Conservation (phyloP, 371 early-diverging fungal genomes). For the Mortierella sp. region DNA sequence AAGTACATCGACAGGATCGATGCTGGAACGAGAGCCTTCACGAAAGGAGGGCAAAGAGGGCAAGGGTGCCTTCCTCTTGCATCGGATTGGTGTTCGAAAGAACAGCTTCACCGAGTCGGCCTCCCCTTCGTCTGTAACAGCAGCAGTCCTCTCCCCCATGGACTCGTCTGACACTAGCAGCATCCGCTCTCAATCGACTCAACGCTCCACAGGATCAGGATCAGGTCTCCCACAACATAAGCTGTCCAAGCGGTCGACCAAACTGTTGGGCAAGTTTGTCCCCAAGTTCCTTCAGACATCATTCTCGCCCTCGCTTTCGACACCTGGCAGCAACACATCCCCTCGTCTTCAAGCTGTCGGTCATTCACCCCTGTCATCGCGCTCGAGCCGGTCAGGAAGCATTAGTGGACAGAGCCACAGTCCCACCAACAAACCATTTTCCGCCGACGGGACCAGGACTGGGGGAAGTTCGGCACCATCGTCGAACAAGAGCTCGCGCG, state of each 20-base stretch:
- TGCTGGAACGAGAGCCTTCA: conserved; percentile 7
- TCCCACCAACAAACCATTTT: neutral
- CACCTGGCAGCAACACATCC: neutral
- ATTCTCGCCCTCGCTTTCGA: conserved; percentile 17
- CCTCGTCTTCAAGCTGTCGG: conserved; percentile 8
- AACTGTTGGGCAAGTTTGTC: conserved; percentile 41
- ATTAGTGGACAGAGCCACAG: conserved; percentile 8
- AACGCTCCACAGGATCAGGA: conserved; percentile 11
- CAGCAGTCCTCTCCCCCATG: conserved; percentile 6
- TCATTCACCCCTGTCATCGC: conserved; percentile 17
- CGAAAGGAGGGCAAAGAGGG: conserved; percentile 20
- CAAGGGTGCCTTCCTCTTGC: conserved; percentile 33
- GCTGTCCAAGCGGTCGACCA: conserved; percentile 39
- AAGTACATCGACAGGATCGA: neutral
- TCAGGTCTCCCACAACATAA: conserved; percentile 14
- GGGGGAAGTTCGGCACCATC: conserved; percentile 5
- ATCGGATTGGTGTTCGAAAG: conserved; percentile 40
- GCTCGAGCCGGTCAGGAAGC: conserved; percentile 32
- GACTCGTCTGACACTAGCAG: conserved; percentile 16
- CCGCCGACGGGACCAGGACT: neutral
- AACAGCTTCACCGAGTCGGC: conserved; percentile 35
- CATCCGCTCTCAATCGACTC: conserved; percentile 20
- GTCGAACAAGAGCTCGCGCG: conserved; percentile 32
- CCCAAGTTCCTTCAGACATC: conserved; percentile 49
- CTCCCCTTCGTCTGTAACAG: neutral